Evolutionary conservation across 108 stramenopile genomes (phyloP).

Genomic region (Hondaea fermentalgiana): DNA sequence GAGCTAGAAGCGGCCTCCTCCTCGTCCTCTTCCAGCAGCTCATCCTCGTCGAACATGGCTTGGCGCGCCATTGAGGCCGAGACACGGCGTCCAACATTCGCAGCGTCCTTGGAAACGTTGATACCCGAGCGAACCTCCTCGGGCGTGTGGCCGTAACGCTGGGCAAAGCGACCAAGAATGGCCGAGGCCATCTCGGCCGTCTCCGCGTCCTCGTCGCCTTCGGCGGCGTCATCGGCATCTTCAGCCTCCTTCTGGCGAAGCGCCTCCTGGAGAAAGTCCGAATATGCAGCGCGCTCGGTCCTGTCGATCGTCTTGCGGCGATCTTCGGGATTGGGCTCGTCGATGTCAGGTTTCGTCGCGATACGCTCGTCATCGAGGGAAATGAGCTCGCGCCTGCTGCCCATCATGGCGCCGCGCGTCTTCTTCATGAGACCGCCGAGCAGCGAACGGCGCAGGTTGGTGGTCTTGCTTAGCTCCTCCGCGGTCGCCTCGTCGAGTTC

Average conservation of each 20-base stretch:
- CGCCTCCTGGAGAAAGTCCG: not conserved
- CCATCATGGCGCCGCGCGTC: not conserved
- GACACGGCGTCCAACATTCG: not conserved
- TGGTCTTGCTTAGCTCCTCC: too few relatives aligned
- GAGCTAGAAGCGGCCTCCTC: not conserved
- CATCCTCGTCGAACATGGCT: not conserved
- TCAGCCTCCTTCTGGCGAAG: not conserved
- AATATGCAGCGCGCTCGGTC: not conserved
- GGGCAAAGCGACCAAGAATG: not conserved
- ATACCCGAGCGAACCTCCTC: not conserved
- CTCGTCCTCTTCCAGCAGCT: not conserved
- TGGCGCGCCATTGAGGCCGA: not conserved
- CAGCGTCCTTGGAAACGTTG: not conserved
- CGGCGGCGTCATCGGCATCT: not conserved
- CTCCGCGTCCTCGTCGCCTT: not conserved
- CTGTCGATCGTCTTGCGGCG: constrained; percentile 9
- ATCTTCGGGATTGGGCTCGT: not conserved
- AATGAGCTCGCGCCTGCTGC: not conserved
- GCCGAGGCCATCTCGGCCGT: not conserved
- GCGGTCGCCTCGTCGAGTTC: not conserved
- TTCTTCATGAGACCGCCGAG: constrained; percentile 13
- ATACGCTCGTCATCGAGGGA: not conserved
- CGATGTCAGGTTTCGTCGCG: not conserved
- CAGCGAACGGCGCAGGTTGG: not conserved
- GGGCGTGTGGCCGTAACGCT: not conserved